Percentiles rank a stretch among this genome's conserved stretches.
These are phyloP conservation scores for Triticum aestivum DNA, from an alignment of 176 grass and related monocot genomes.

Conservation along the genomic window IWGSC_CS_RefSeq_v2.1 NC_057798.1:589492075-589492574, in stretches of 20 bases:
- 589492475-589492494: background rate
- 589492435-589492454: background rate
- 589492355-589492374: background rate
- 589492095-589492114: conserved; percentile 52
- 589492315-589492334: background rate
- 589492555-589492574: background rate
- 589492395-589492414: background rate
- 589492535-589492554: background rate
- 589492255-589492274: background rate
- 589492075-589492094: conserved; percentile 87
- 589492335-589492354: background rate
- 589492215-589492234: background rate
- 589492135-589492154: background rate
- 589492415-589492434: background rate
- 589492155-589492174: background rate
- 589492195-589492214: background rate
- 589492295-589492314: background rate
- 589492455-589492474: background rate
- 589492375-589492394: background rate
- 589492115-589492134: background rate
- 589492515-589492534: background rate
- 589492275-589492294: conserved; percentile 5
- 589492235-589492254: background rate
- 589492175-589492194: conserved; percentile 2
- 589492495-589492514: background rate